Base-by-base conservation (phyloP, 805 yeast species). In the Kuraishia piskuri region DNA sequence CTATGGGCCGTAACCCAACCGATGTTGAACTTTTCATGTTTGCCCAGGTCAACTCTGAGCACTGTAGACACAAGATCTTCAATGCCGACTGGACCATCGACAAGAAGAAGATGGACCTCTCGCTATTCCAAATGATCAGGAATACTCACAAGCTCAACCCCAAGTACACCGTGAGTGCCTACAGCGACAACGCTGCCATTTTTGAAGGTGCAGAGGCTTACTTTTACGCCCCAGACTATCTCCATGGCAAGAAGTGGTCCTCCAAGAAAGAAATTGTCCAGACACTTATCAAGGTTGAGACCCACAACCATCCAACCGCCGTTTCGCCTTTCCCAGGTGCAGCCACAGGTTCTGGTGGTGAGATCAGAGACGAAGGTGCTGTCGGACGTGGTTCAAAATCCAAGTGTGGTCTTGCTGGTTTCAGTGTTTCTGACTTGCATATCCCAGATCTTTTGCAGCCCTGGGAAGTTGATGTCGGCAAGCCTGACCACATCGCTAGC, bases 341-440 rank as follows among this genome's bases (percentile, higher is more conserved):
- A 31, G 96, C 99, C 47, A 94, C 99, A 14, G 99, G 99, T 58
- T 91, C 98, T 10, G 99, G 99, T 69, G 99, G 99, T 75, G 99
- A 94, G 73, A 94, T 94, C 64, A 88, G 99, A 78, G 99, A 94
- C 71, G 99, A 94, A 74, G 99, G 97, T 73, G 99, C 99, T 26
- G 96, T 94, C 23, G 99, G 99, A 58, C 83, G 97, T 69, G 99
- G 99, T 49, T 92, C 98, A 23, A 90, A 90, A 70, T 82, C 98
- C 48, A 92, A 94, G 72, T 96, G 97, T 65, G 99, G 99, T 53
- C 76, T 94, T 57, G 77, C 96, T 46, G 99, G 99, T 8, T 94
- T 84, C 70, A 80, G 95, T 10, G 97, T 90, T 22, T 85, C 96
- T 45, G 98, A 94, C 70, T 78, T 94, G 68, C 76, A 81, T 58